These are phyloP conservation scores for Cymbopogon flexuosus DNA, from an alignment of 202 grass and related monocot species.

Conservation along the genomic window DNA sequence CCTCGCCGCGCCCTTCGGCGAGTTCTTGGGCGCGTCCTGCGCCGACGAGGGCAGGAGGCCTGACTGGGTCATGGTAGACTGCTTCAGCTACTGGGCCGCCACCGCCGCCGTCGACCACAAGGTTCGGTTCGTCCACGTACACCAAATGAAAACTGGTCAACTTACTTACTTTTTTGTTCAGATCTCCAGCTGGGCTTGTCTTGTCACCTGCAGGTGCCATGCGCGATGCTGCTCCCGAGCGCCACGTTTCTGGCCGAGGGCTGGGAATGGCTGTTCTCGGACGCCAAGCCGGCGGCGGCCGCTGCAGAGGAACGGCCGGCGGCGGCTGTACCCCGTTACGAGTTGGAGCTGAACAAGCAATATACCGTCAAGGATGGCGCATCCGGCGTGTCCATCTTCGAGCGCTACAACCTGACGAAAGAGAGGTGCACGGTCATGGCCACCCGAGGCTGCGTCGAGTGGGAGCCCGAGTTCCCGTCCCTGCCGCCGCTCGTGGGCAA, in stretches of 20 bases:
- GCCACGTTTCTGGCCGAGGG: background rate
- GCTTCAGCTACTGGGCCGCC: background rate
- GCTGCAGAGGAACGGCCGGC: background rate
- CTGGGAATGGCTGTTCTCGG: background rate
- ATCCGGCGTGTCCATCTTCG: background rate
- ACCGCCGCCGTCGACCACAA: background rate
- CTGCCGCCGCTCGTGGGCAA: background rate
- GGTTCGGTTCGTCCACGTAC: background rate
- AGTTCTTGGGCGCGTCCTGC: conserved; percentile 3
- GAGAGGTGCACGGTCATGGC: background rate
- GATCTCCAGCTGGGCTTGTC: background rate
- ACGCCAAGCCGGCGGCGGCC: background rate
- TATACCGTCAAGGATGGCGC: background rate
- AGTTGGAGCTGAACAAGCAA: background rate
- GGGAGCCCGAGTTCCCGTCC: background rate
- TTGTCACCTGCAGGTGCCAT: too few species aligned
- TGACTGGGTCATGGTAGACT: conserved; percentile 30
- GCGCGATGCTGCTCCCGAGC: background rate
- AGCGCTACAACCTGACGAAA: background rate
- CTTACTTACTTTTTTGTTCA: background rate
- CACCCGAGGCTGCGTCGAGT: background rate
- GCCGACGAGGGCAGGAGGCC: background rate
- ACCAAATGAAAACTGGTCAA: background rate
- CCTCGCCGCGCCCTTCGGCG: conserved; percentile 10
- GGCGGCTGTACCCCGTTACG: background rate